Conservation (phyloP, 2,329 filamentous ascomycete genomes). For the Rachicladosporium sp. region DNA sequence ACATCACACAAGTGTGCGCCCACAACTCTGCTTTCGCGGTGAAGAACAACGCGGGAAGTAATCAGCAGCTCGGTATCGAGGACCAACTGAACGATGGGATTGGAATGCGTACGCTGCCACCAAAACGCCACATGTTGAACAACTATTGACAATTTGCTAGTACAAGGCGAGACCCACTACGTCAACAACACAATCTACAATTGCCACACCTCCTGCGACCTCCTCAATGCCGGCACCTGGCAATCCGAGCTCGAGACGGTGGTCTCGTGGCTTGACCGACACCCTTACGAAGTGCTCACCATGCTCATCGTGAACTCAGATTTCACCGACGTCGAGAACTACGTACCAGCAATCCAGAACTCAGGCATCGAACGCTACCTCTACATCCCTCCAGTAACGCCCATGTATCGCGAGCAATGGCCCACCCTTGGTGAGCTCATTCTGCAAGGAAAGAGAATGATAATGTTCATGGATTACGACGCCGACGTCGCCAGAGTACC, state of each 20-base stretch:
- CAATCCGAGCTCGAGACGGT: conserved; percentile 60
- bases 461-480: conserved; percentile 76
- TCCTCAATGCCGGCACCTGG: conserved; percentile 71
- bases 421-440: conserved; percentile 72
- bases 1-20: conserved; percentile 64
- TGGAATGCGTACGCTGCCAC: conserved; percentile 39
- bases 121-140: not conserved
- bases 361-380: conserved; percentile 62
- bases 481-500: conserved; percentile 68
- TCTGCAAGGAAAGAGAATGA: conserved; percentile 49
- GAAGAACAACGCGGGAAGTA: conserved; percentile 59
- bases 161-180: conserved; percentile 48
- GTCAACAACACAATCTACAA: conserved; percentile 54
- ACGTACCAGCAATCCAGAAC: conserved; percentile 54
- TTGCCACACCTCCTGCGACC: conserved; percentile 73
- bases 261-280: conserved; percentile 55
- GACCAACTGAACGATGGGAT: conserved; percentile 68
- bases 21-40: conserved; percentile 74
- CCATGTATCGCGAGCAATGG: conserved; percentile 66
- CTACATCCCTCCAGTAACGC: conserved; percentile 59
- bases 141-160: conserved; percentile 20
- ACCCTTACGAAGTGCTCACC: conserved; percentile 81
- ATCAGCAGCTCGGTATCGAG: conserved; percentile 57
- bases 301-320: conserved; percentile 77
- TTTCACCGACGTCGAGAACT: conserved; percentile 53